A percentile compares a stretch with the other conserved stretches of the same genome.
Conservation (phyloP, 345 rosid species). For the Cochlearia excelsa region DNA sequence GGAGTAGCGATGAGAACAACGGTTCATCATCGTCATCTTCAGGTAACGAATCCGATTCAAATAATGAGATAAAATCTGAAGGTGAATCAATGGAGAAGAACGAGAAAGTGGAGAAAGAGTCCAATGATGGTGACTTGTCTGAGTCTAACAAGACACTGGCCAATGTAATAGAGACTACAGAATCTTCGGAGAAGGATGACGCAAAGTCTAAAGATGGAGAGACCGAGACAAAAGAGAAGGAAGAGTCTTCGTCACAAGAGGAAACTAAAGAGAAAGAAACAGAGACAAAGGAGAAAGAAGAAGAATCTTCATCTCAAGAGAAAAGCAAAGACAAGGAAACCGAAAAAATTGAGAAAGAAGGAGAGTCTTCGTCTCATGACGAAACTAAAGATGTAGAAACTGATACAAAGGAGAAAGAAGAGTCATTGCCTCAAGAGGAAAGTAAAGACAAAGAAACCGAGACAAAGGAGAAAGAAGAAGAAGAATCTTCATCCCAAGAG, state of each 20-base stretch:
- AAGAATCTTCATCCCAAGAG: neutral
- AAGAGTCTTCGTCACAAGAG: slow-evolving; percentile 15
- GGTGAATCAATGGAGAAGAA: slow-evolving; percentile 40
- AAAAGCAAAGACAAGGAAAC: neutral
- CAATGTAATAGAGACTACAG: slow-evolving; percentile 29
- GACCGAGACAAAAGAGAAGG: slow-evolving; percentile 34
- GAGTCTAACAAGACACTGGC: slow-evolving; percentile 35
- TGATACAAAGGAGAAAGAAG: slow-evolving; percentile 13
- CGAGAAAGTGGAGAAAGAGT: slow-evolving; percentile 38
- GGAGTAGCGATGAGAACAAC: slow-evolving; percentile 34
- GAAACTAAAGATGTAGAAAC: neutral
- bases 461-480: slow-evolving; percentile 17
- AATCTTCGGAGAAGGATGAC: slow-evolving; percentile 17
- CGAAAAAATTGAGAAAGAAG: neutral
- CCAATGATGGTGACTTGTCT: slow-evolving; percentile 42
- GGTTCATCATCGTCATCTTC: slow-evolving; percentile 15
- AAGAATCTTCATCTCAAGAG: slow-evolving; percentile 2
- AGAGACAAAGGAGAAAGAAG: neutral
- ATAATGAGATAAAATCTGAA: slow-evolving; percentile 23
- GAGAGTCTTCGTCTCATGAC: neutral
- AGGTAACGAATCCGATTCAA: slow-evolving; percentile 14
- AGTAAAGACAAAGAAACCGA: slow-evolving; percentile 7
- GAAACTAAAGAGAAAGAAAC: slow-evolving; percentile 2
- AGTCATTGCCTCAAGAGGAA: slow-evolving; percentile 30
- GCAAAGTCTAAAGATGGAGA: slow-evolving; percentile 17